These are phyloP conservation scores for Leishmania guyanensis DNA, from an alignment of 208 protist genomes.

Conservation along the genomic window DNA sequence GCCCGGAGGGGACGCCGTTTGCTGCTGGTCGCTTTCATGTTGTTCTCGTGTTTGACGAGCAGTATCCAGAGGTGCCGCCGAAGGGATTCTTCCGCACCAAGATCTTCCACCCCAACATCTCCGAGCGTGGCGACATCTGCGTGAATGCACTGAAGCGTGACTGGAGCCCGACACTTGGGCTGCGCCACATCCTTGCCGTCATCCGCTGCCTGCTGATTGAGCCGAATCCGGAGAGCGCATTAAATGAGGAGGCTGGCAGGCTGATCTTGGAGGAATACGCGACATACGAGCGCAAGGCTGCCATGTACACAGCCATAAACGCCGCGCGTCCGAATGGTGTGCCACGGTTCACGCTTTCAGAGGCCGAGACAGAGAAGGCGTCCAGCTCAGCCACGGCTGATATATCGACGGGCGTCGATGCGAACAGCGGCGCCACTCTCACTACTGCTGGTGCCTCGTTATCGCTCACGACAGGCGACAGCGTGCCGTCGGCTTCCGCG, in stretches of 20 bases:
- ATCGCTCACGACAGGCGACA: neutral
- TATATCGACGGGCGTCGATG: neutral
- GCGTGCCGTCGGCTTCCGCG: neutral
- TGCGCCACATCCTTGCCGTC: conserved; percentile 95
- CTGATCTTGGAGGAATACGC: conserved; percentile 97
- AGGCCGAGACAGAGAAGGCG: neutral
- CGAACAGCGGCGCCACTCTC: neutral
- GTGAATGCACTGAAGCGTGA: conserved; percentile 99
- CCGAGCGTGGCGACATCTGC: conserved; percentile 97
- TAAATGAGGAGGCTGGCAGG: conserved; percentile 98
- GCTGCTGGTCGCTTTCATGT: conserved; percentile 94
- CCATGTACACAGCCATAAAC: conserved; percentile 83
- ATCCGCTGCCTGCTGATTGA: conserved; percentile 98
- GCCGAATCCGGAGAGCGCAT: conserved; percentile 98
- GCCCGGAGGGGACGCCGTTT: conserved; percentile 96
- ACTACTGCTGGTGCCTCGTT: neutral
- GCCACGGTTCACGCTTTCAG: conserved; percentile 32
- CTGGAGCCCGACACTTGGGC: conserved; percentile 94
- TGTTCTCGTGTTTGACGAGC: conserved; percentile 88
- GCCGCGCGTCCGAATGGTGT: conserved; percentile 46
- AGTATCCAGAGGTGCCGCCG: conserved; percentile 96
- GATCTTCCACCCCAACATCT: conserved; percentile 99
- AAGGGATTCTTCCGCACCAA: conserved; percentile 98
- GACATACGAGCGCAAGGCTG: conserved; percentile 74
- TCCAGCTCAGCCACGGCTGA: neutral